A percentile compares a stretch with the other conserved stretches of the same genome.
Evolutionary conservation across 208 protist species (phyloP).

Genomic region (Wallacemonas rigidus): DNA sequence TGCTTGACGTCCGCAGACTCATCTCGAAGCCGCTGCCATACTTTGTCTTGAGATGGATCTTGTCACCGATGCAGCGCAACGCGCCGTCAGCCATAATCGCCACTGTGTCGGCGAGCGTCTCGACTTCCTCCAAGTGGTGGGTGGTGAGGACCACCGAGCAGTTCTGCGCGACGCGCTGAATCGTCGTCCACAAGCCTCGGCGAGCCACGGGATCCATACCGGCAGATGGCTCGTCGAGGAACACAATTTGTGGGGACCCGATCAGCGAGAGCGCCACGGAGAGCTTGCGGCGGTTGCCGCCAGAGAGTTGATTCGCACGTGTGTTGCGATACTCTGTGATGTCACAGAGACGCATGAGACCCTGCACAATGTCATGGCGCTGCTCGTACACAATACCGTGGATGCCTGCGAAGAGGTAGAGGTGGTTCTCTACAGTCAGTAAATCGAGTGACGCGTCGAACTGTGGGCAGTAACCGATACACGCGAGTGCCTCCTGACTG

Average conservation of each 20-base stretch:
- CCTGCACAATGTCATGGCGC: slow-evolving; percentile 23
- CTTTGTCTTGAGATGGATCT: slow-evolving; percentile 71
- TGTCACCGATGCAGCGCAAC: slow-evolving; percentile 77
- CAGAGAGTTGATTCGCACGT: slow-evolving; percentile 26
- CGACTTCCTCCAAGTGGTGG: slow-evolving; percentile 94
- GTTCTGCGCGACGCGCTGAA: slow-evolving; percentile 40
- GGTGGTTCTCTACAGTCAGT: slow-evolving; percentile 78
- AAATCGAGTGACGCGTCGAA: slow-evolving; percentile 84
- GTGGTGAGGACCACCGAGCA: slow-evolving; percentile 90
- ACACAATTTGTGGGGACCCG: slow-evolving; percentile 44
- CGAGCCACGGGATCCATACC: slow-evolving; percentile 65
- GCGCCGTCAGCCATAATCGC: slow-evolving; percentile 84
- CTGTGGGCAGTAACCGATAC: slow-evolving; percentile 91
- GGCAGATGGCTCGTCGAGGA: slow-evolving; percentile 69
- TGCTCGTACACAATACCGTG: slow-evolving; percentile 42
- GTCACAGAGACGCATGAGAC: slow-evolving; percentile 29
- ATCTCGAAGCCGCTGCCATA: slow-evolving; percentile 51
- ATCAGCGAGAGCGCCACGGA: slow-evolving; percentile 62
- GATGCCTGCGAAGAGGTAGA: slow-evolving; percentile 41
- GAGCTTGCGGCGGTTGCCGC: slow-evolving; percentile 77
- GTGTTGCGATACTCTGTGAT: slow-evolving; percentile 27
- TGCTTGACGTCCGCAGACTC: slow-evolving; percentile 17
- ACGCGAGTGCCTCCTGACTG: slow-evolving; percentile 36
- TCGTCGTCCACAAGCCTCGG: slow-evolving; percentile 50
- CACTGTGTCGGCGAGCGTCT: slow-evolving; percentile 73